A percentile compares a stretch with the other conserved stretches of the same genome.
Conservation (phyloP, 345 rosid species). For the Combretum micranthum region DNA sequence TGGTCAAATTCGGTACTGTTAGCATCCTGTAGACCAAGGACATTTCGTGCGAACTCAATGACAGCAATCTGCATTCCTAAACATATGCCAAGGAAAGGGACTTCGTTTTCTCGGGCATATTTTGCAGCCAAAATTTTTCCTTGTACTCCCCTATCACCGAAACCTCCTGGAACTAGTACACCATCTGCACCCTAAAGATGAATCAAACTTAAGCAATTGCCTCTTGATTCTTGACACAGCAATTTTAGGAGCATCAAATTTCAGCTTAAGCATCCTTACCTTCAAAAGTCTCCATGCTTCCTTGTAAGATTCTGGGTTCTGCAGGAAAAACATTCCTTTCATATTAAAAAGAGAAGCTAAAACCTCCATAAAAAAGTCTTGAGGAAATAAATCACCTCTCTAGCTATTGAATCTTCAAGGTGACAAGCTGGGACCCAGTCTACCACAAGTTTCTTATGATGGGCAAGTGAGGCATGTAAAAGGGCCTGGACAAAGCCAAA, state of each 20-base stretch:
- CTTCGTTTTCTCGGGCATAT: conserved; percentile 76
- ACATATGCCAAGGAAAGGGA: conserved; percentile 93
- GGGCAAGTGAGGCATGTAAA: conserved; percentile 81
- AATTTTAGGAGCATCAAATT: not conserved
- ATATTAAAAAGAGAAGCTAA: conserved; percentile 8
- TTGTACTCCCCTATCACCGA: conserved; percentile 90
- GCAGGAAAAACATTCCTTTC: conserved; percentile 22
- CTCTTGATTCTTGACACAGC: too few relatives aligned
- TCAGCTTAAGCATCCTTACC: conserved; percentile 33
- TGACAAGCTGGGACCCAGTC: conserved; percentile 91
- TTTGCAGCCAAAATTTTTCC: conserved; percentile 92
- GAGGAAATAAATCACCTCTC: conserved; percentile 40
- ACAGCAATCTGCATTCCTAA: conserved; percentile 98
- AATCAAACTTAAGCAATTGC: not conserved
- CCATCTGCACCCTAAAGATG: conserved; percentile 82
- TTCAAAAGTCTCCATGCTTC: conserved; percentile 74
- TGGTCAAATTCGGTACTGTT: conserved; percentile 92
- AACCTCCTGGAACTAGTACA: conserved; percentile 94
- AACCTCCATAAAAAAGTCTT: conserved; percentile 2
- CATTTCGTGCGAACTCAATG: conserved; percentile 72
- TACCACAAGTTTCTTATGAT: conserved; percentile 64
- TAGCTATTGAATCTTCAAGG: conserved; percentile 53
- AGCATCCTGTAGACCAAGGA: conserved; percentile 73
- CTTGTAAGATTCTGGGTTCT: conserved; percentile 69
- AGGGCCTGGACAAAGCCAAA: conserved; percentile 58